phyloP scores from a whole-genome alignment of 177 flowering plant species.

The Tripterygium wilfordii region DNA sequence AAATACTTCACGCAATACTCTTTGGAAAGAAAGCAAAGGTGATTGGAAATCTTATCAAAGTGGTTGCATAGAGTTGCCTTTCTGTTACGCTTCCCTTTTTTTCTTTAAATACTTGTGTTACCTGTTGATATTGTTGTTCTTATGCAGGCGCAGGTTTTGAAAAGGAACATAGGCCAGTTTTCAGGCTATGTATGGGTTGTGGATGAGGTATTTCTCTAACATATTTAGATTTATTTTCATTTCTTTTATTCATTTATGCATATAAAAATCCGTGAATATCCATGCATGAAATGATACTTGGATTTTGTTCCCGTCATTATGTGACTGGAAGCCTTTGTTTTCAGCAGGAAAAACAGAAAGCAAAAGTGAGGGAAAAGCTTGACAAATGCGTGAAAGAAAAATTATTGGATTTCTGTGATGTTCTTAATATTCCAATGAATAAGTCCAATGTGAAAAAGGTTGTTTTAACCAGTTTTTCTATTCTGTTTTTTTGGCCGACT shows the following conservation, averaged over 20 bases:
- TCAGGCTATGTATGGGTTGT: constrained; percentile 87
- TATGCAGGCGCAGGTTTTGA: constrained; percentile 52
- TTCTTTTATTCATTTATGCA: no score
- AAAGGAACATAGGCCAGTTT: constrained; percentile 70
- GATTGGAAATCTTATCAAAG: no score
- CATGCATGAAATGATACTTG: no score
- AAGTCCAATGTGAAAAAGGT: constrained; percentile 55
- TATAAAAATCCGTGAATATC: no score
- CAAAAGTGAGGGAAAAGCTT: constrained; percentile 60
- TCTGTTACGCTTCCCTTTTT: not conserved
- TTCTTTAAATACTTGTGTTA: not conserved
- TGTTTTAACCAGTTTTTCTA: not conserved
- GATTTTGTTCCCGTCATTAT: no score
- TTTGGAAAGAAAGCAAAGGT: constrained; percentile 87
- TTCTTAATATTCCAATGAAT: constrained; percentile 58
- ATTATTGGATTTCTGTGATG: constrained; percentile 68
- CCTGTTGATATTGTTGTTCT: not conserved
- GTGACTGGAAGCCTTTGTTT: not conserved
- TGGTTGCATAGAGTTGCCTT: no score
- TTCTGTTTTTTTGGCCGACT: not conserved
- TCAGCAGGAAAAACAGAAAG: constrained; percentile 65
- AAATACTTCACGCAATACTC: constrained; percentile 70
- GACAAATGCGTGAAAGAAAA: constrained; percentile 80
- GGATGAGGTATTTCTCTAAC: constrained; percentile 69
- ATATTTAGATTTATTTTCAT: no score